Conservation (phyloP, 2,329 filamentous ascomycete species). For the Xylariaceae sp. region DNA sequence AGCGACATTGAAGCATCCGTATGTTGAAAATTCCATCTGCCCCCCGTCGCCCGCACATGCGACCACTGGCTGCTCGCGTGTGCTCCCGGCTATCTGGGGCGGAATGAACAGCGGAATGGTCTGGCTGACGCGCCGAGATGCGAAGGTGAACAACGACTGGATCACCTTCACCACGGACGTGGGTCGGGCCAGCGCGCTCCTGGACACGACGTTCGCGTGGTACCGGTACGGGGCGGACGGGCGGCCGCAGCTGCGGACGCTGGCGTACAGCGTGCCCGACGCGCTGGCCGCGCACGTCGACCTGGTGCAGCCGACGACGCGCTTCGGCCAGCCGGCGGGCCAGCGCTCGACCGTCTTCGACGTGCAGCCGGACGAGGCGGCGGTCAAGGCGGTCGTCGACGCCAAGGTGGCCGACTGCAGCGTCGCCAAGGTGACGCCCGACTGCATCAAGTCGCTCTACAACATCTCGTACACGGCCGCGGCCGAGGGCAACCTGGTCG, state of each 20-base stretch:
- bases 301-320: conserved; percentile 43
- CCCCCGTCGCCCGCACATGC: too few species aligned
- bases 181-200: conserved; percentile 33
- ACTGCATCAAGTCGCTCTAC: conserved; percentile 38
- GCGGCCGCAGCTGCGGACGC: conserved; percentile 31
- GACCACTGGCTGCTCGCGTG: too few species aligned
- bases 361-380: conserved; percentile 16
- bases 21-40: too few species aligned
- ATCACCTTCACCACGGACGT: conserved; percentile 35
- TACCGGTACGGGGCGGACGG: conserved; percentile 33
- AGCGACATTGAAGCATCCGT: conserved; percentile 28
- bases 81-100: too few species aligned
- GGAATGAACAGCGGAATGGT: too few species aligned
- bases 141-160: conserved; percentile 32
- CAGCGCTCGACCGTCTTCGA: conserved; percentile 22
- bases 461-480: conserved; percentile 41
- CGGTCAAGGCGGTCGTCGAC: conserved; percentile 8
- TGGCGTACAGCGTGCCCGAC: conserved; percentile 27
- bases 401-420: conserved; percentile 27
- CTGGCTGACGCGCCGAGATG: too few species aligned
- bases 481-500: conserved; percentile 52
- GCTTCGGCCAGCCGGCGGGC: conserved; percentile 34
- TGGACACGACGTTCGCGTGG: conserved; percentile 37
- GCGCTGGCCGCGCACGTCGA: conserved; percentile 32
- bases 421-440: conserved; percentile 30